Percentiles rank a stretch among this genome's conserved stretches.
These are phyloP conservation scores for Lactarius hatsudake DNA, from an alignment of 768 basidiomycete species.

Conservation along the genomic window DNA sequence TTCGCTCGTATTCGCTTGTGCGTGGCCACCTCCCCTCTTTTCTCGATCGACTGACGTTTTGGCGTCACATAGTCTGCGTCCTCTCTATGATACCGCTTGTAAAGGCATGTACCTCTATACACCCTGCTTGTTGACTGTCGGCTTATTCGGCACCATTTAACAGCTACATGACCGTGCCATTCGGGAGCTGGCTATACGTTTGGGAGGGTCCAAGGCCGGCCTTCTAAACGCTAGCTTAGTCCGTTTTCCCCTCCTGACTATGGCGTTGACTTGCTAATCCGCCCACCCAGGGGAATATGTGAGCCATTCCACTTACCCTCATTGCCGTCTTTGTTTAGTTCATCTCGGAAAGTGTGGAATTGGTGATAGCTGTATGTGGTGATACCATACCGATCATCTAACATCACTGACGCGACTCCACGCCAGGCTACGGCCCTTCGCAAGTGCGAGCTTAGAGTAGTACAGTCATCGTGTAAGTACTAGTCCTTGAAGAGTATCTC, in stretches of 20 bases:
- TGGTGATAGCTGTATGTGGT: slow-evolving; percentile 67
- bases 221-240: slow-evolving; percentile 82
- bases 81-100: slow-evolving; percentile 77
- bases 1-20: slow-evolving; percentile 61
- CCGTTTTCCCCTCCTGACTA: slow-evolving; percentile 27
- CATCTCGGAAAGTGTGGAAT: slow-evolving; percentile 41
- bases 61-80: slow-evolving; percentile 48
- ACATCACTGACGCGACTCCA: background rate
- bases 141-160: background rate
- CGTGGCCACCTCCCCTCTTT: slow-evolving; percentile 29
- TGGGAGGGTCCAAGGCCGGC: slow-evolving; percentile 75
- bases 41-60: background rate
- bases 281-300: slow-evolving; percentile 60
- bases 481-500: background rate
- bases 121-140: background rate
- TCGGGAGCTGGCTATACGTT: slow-evolving; percentile 65
- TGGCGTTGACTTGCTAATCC: slow-evolving; percentile 23
- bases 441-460: slow-evolving; percentile 79
- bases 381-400: background rate
- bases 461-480: slow-evolving; percentile 71
- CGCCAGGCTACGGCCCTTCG: slow-evolving; percentile 69
- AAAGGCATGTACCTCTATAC: slow-evolving; percentile 44
- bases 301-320: slow-evolving; percentile 33
- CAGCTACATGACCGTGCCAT: slow-evolving; percentile 79
- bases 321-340: background rate